A percentile compares a stretch with the other conserved stretches of the same genome.
Conservation (phyloP, 2,329 filamentous ascomycete genomes). For the Lecanoromycetidae sp. region DNA sequence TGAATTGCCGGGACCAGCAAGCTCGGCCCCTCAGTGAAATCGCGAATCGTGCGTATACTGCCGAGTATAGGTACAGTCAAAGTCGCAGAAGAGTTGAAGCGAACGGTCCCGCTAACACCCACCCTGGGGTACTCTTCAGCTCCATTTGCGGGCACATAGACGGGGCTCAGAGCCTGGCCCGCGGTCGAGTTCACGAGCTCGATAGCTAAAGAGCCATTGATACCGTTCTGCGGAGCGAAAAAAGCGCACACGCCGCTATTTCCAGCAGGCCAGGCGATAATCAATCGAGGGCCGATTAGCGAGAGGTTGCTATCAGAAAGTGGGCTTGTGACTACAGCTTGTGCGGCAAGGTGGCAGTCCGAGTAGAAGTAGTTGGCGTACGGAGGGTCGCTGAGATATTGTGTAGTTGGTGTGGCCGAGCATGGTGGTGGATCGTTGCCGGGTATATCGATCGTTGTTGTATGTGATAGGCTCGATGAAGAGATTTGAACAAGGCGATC, state of each 20-base stretch:
- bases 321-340: slow-evolving; percentile 51
- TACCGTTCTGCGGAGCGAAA: slow-evolving; percentile 43
- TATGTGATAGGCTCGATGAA: background rate
- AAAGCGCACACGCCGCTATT: slow-evolving; percentile 49
- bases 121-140: slow-evolving; percentile 30
- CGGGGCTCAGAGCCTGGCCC: slow-evolving; percentile 35
- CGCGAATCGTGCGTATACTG: slow-evolving; percentile 50
- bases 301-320: slow-evolving; percentile 40
- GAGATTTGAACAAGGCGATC: background rate
- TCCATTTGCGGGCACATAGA: slow-evolving; percentile 28
- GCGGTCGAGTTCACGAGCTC: slow-evolving; percentile 39
- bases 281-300: slow-evolving; percentile 45
- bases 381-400: slow-evolving; percentile 43
- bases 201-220: slow-evolving; percentile 44
- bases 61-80: slow-evolving; percentile 48
- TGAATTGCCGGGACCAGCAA: slow-evolving; percentile 43
- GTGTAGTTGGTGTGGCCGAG: slow-evolving; percentile 24
- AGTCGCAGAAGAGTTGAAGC: slow-evolving; percentile 46
- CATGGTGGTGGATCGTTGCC: slow-evolving; percentile 18
- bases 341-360: slow-evolving; percentile 47
- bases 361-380: slow-evolving; percentile 57
- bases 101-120: slow-evolving; percentile 42
- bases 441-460: background rate
- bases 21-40: slow-evolving; percentile 48
- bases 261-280: slow-evolving; percentile 54